phyloP scores from a whole-genome alignment of 306 rosid genomes.

The Begonia masoniana region DNA sequence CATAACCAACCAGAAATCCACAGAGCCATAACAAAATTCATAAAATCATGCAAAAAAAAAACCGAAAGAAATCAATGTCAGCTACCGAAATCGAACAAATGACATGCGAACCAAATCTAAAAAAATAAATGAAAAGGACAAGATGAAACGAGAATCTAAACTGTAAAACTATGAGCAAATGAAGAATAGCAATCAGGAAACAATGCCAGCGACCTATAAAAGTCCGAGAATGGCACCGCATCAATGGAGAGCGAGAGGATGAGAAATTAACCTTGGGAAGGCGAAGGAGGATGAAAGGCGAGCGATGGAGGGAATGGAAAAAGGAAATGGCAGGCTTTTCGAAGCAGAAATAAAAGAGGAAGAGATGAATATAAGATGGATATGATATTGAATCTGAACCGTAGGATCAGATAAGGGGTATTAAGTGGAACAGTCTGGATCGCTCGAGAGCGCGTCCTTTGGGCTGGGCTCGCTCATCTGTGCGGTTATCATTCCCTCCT shows the following conservation, averaged over 20 bases:
- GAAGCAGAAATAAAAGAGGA: conserved; percentile 8
- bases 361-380: conserved; percentile 1
- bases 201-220: too few relatives aligned
- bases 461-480: conserved; percentile 11
- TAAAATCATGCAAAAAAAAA: too few relatives aligned
- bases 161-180: too few relatives aligned
- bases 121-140: too few relatives aligned
- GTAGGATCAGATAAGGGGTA: conserved; percentile 21
- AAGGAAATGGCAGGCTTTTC: conserved; percentile 9
- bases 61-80: too few relatives aligned
- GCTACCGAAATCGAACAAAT: too few relatives aligned
- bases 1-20: too few relatives aligned
- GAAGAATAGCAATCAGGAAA: too few relatives aligned
- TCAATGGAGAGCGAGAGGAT: conserved; percentile 8
- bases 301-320: conserved; percentile 6
- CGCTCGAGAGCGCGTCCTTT: conserved; percentile 14
- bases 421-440: conserved; percentile 9
- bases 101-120: too few relatives aligned
- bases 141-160: too few relatives aligned
- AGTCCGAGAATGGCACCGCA: too few relatives aligned
- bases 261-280: conserved; percentile 13
- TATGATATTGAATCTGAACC: conserved; percentile 17
- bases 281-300: conserved; percentile 6
- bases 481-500: conserved; percentile 4
- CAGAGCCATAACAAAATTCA: too few relatives aligned